These are phyloP conservation scores for Mucor piriformis DNA, from an alignment of 371 early-diverging fungal species.

Conservation along the genomic window DNA sequence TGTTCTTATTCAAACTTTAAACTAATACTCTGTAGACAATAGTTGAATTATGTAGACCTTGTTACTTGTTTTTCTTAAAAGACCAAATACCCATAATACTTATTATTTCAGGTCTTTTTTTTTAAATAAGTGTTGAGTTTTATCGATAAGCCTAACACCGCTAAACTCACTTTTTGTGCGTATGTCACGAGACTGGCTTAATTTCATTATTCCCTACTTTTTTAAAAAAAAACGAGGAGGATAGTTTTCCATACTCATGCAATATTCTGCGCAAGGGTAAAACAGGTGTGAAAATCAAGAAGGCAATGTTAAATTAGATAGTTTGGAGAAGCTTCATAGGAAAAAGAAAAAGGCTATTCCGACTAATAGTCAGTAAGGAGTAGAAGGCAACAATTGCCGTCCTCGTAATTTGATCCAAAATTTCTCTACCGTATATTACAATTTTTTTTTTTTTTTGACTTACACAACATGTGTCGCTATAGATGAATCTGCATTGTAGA, in stretches of 20 bases:
- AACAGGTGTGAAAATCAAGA: not conserved
- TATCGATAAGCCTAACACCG: not conserved
- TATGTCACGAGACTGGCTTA: not conserved
- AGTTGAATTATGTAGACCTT: too few species aligned
- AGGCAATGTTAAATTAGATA: too few species aligned
- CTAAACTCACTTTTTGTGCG: not conserved
- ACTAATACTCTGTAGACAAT: too few species aligned
- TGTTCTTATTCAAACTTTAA: too few species aligned
- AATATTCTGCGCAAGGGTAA: not conserved
- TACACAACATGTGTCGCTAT: not conserved
- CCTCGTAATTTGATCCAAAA: not conserved
- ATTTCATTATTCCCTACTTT: not conserved
- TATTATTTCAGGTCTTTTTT: too few species aligned
- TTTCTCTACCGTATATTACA: not conserved
- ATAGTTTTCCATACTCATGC: not conserved
- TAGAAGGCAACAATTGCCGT: not conserved
- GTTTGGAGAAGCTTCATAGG: not conserved
- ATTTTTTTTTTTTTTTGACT: not conserved
- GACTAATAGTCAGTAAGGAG: not conserved
- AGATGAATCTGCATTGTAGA: slow-evolving; percentile 1
- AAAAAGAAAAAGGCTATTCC: not conserved
- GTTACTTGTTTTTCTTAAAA: too few species aligned
- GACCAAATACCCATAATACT: too few species aligned
- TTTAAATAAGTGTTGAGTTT: not conserved
- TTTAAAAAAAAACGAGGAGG: not conserved